Base-by-base conservation (phyloP, 2,329 filamentous ascomycete genomes). In the Lasiodiplodia gonubiensis region DNA sequence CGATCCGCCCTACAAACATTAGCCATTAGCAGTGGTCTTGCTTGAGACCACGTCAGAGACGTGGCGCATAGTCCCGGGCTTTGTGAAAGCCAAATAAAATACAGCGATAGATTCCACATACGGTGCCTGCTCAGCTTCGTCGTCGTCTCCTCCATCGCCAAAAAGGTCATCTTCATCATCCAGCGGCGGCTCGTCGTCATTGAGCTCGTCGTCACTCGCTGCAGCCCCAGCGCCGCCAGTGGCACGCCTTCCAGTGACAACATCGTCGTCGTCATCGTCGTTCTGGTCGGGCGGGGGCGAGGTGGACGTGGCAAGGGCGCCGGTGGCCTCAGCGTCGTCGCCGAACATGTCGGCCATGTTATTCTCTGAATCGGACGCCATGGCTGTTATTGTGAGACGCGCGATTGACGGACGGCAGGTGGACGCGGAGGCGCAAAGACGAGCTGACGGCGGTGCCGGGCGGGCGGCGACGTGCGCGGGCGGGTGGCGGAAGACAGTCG, bases 61-160 rank as follows among this genome's bases (percentile, higher is more conserved):
- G 30, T 33, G 30, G 30, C 30, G 30, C 30, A 33, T 33, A 10
- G 30, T 33, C 30, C 10, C 30, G 10, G 30, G 30, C 4, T 33
- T 8, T 2, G 30, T 33, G 1, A 33, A 33, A 33, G 7, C 11
- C 64, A 39, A 33, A 14, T 4, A 21, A n/a, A 46, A 18, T 8
- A 25, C 3, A 25, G 33, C 18, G 25, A 7, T 7, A 7, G n/a
- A 35, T 14, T 48, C 25, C n/a, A 69, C 64, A 11, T 57, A 67
- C 67, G 75, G 74, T n/a, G 69, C 70, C 23, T 74, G 72, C 16
- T 71, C 73, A 23, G 30, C 64, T 16, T 80, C 79, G 23, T 77
- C 78, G 12, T 77, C 81, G 63, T 82, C 82, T 55, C 81, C 83
- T 60, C 82, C 81, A 25, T 77, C 80, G 30, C 77, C 79, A 10